Conservation (phyloP, 163 green algal species). For the Coccomyxa subellipsoidea region DNA sequence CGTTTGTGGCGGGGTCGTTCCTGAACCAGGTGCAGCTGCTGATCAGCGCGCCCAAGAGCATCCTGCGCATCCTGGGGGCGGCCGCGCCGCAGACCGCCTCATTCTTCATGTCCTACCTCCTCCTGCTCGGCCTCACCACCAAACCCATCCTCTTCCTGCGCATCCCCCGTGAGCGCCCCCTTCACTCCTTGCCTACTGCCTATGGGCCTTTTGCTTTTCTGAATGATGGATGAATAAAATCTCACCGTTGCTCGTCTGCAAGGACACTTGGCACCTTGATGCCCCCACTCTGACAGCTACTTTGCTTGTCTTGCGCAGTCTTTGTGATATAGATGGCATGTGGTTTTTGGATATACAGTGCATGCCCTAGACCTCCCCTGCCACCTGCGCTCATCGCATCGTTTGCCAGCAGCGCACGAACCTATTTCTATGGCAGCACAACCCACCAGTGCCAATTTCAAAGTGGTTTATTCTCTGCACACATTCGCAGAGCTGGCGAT, state of each 20-base stretch:
- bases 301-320: too few relatives aligned
- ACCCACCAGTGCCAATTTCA: too few relatives aligned
- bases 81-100: constrained; percentile 62
- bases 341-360: too few relatives aligned
- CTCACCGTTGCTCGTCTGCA: too few relatives aligned
- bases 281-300: too few relatives aligned
- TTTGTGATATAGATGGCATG: too few relatives aligned
- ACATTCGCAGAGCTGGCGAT: constrained; percentile 30
- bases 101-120: constrained; percentile 80
- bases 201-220: neutral
- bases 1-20: constrained; percentile 51
- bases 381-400: too few relatives aligned
- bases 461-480: too few relatives aligned
- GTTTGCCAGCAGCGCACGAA: too few relatives aligned
- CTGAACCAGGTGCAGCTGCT: constrained; percentile 48
- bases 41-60: constrained; percentile 44
- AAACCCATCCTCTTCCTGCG: constrained; percentile 26
- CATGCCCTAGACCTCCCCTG: too few relatives aligned
- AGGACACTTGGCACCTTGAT: too few relatives aligned
- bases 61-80: constrained; percentile 61
- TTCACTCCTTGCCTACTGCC: neutral
- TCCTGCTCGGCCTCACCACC: constrained; percentile 37
- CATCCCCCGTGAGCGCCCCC: neutral
- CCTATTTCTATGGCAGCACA: too few relatives aligned
- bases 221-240: neutral